phyloP scores from a whole-genome alignment of 106 monocot species.

The Dendrobium huoshanense region DNA sequence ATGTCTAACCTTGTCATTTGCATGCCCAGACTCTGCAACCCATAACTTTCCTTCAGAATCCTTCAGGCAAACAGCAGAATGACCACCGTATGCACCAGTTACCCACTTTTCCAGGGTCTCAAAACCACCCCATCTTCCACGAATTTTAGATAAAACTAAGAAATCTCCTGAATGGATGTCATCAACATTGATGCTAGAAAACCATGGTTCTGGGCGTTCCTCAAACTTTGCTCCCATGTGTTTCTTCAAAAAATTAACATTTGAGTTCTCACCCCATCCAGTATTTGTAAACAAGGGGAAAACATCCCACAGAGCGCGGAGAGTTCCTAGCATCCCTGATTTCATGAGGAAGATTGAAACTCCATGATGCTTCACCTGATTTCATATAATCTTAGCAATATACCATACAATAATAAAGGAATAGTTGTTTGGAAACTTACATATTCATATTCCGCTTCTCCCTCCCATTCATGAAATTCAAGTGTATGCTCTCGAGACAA shows the following conservation, averaged over 20 bases:
- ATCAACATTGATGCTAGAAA: constrained; percentile 52
- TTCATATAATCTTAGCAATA: constrained; percentile 1
- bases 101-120: constrained; percentile 91
- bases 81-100: constrained; percentile 75
- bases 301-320: constrained; percentile 77
- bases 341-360: constrained; percentile 61
- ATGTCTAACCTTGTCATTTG: constrained; percentile 62
- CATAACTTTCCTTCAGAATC: constrained; percentile 83
- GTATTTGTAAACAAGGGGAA: constrained; percentile 68
- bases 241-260: constrained; percentile 70
- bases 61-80: constrained; percentile 60
- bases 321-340: constrained; percentile 78
- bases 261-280: constrained; percentile 70
- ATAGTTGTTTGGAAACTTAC: constrained; percentile 28
- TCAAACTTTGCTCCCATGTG: constrained; percentile 80
- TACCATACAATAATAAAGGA: background rate
- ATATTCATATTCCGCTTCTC: constrained; percentile 65
- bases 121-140: constrained; percentile 86
- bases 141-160: constrained; percentile 68
- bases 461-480: constrained; percentile 69
- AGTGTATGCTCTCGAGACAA: constrained; percentile 64
- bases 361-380: constrained; percentile 63
- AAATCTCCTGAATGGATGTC: constrained; percentile 87
- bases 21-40: constrained; percentile 84
- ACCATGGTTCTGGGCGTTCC: constrained; percentile 65